Conservation (phyloP, 176 grass and related monocot genomes). For the Aegilops umbellulata region DNA sequence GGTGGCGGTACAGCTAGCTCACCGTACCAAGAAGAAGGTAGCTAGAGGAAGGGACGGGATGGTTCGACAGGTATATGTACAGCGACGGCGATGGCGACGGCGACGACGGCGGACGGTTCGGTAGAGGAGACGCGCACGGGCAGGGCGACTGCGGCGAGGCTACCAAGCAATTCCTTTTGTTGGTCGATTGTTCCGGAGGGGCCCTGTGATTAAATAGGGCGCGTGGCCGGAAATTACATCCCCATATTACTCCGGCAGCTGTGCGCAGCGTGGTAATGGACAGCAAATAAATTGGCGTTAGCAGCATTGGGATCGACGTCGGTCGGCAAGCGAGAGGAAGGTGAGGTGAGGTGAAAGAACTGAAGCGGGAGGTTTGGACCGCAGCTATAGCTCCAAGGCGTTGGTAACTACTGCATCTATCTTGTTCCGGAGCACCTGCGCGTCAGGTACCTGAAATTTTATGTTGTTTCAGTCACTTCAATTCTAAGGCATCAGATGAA, state of each 20-base stretch:
- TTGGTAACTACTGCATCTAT: not conserved
- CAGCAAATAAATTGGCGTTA: not conserved
- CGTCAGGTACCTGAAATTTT: no score
- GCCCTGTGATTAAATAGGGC: not conserved
- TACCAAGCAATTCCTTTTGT: not conserved
- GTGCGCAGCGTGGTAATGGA: not conserved
- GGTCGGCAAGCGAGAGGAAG: not conserved
- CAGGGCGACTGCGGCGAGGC: conserved; percentile 6
- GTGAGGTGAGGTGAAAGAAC: conserved; percentile 29
- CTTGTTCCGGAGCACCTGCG: no score
- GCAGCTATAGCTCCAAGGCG: not conserved
- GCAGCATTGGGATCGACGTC: conserved; percentile 31
- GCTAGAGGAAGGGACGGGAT: not conserved
- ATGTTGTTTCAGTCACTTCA: no score
- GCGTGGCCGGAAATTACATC: not conserved
- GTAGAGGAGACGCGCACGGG: not conserved
- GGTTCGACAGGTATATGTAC: not conserved
- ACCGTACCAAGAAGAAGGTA: not conserved
- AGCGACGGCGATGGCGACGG: not conserved
- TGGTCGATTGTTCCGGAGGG: not conserved
- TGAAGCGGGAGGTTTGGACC: conserved; percentile 35
- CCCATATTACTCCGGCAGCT: conserved; percentile 2
- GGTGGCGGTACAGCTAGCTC: not conserved
- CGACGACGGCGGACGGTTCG: not conserved
- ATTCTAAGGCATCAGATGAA: no score